Percentiles rank a stretch among this genome's conserved stretches.
phyloP scores from a whole-genome alignment of 345 rosid species.

The Balakata baccata region DNA sequence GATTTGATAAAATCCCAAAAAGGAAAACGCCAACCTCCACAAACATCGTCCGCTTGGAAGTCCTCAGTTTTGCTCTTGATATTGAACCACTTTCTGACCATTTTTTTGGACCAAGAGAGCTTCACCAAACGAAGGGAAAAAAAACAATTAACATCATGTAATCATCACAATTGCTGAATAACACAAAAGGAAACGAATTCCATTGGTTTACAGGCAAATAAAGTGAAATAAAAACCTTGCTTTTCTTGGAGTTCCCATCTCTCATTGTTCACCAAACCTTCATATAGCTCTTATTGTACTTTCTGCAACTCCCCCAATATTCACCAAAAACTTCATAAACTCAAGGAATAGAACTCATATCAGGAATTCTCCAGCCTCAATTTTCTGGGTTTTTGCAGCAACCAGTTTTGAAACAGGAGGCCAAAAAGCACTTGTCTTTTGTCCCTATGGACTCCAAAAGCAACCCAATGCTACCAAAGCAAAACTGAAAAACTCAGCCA shows the following conservation, averaged over 20 bases:
- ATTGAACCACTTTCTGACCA: slow-evolving; percentile 89
- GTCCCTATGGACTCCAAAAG: not conserved
- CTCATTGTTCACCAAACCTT: slow-evolving; percentile 60
- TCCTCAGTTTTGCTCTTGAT: slow-evolving; percentile 85
- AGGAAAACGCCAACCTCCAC: slow-evolving; percentile 49
- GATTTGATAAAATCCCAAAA: not conserved
- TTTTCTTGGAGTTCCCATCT: slow-evolving; percentile 77
- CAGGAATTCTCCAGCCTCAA: slow-evolving; percentile 19
- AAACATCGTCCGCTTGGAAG: slow-evolving; percentile 71
- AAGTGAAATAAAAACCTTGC: slow-evolving; percentile 60
- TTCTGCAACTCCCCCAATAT: slow-evolving; percentile 21
- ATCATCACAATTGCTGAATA: not conserved
- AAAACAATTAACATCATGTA: slow-evolving; percentile 10
- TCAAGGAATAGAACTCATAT: slow-evolving; percentile 14
- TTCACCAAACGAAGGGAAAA: slow-evolving; percentile 33
- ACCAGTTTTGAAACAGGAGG: not conserved
- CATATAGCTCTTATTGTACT: slow-evolving; percentile 31
- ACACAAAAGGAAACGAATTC: slow-evolving; percentile 11
- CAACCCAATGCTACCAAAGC: not conserved
- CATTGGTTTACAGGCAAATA: slow-evolving; percentile 9
- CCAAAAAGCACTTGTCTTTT: slow-evolving; percentile 18
- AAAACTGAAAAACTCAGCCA: not conserved
- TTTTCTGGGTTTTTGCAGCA: slow-evolving; percentile 10
- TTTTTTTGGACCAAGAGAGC: slow-evolving; percentile 97
- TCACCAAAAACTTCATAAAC: slow-evolving; percentile 22